Base-by-base conservation (phyloP, 495 filamentous ascomycete species). In the Cenococcum geophilum region DNA sequence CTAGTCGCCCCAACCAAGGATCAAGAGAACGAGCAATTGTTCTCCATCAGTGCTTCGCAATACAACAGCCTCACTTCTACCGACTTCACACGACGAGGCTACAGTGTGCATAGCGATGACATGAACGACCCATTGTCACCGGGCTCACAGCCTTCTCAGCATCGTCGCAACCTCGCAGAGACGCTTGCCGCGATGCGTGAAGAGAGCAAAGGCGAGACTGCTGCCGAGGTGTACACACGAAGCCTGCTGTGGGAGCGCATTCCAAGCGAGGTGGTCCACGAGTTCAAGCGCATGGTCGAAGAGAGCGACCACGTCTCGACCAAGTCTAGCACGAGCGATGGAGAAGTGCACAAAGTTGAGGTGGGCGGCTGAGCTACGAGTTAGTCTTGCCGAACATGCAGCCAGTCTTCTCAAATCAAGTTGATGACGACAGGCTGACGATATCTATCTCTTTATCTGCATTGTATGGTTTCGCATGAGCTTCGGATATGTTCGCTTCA, bases 171-270 rank as follows among this genome's bases (percentile, higher is more conserved):
- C 67, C 81, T 98, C 49, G 90, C 89, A 57, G 89, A 95, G 67
- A 85, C 89, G 10, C 79, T 97, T 35, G 86, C 87, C 62, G 86
- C 81, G 27, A 89, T 95, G 85, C 83, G 90, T 62, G 80, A 75
- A 71, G 76, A 78, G 62, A 80, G 78, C 68, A 85, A 87, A 68
- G 77, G 83, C 58, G 68, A 69, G 3, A 81, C 80, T 55, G 89
- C 83, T 37, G 86, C 88, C 32, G 91, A 95, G 68, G 89, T 97
- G 45, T 96, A 97, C 76, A 93, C 90, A 27, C 80, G 92, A 32
- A 93, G 89, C 53, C 80, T 98, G 60, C 86, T 98, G 67, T 97
- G 91, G 91, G 91, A 96, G 68, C 86, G 88, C 71, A 89, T 98
- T 62, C 91, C 95, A 49, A 78, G 84, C 63, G 91, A 98, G 69